A percentile compares a stretch with the other conserved stretches of the same genome.
phyloP scores from a whole-genome alignment of 2,329 filamentous ascomycete species.

The Pyricularia grisea region DNA sequence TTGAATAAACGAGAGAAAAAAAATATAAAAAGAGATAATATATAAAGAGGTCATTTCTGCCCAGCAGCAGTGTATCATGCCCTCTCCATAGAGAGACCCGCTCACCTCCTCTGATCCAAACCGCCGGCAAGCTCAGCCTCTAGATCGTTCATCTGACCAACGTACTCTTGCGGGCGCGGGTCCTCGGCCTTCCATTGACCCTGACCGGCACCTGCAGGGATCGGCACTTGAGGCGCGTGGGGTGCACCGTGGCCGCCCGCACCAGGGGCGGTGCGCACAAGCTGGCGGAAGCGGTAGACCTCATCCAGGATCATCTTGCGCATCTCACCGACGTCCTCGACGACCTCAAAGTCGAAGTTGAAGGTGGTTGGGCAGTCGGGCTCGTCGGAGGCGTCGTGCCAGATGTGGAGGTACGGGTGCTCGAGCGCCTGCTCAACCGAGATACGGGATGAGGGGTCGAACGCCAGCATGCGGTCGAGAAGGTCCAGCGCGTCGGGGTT shows the following conservation, averaged over 20 bases:
- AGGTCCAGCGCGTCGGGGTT: conserved; percentile 95
- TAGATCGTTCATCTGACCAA: conserved; percentile 35
- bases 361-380: conserved; percentile 88
- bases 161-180: conserved; percentile 50
- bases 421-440: conserved; percentile 91
- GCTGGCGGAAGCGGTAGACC: conserved; percentile 72
- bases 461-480: conserved; percentile 93
- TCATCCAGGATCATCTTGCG: conserved; percentile 96
- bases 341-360: conserved; percentile 97
- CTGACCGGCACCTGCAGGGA: conserved; percentile 31
- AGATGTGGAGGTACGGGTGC: conserved; percentile 93
- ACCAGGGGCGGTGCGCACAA: conserved; percentile 42
- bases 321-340: conserved; percentile 92
- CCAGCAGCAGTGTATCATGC: not conserved
- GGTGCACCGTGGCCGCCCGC: conserved; percentile 17
- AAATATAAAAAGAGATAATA: not conserved
- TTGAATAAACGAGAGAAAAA: not conserved
- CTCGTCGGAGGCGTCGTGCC: conserved; percentile 96
- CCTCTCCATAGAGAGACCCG: not conserved
- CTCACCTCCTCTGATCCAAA: conserved; percentile 36
- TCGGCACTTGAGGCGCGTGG: conserved; percentile 36
- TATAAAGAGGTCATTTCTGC: not conserved
- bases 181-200: conserved; percentile 51
- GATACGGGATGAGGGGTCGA: conserved; percentile 89
- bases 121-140: conserved; percentile 52